Evolutionary conservation across 2,329 filamentous ascomycete genomes (phyloP).

Genomic region (Trichoderma koningii): DNA sequence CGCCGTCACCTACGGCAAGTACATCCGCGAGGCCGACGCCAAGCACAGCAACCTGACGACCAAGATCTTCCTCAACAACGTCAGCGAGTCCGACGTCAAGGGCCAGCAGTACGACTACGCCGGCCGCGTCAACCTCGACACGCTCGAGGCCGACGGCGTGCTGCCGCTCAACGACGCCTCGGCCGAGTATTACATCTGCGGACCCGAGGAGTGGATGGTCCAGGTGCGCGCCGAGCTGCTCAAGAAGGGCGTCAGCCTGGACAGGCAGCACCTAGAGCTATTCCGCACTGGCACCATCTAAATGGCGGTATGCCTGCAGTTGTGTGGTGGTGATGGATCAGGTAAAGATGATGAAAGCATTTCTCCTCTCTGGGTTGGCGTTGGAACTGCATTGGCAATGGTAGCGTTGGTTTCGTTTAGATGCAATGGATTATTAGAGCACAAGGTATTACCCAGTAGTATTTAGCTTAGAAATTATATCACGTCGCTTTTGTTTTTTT

Average conservation of each 20-base stretch:
- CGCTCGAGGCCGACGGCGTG: constrained; percentile 53
- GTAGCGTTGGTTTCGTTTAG: constrained; percentile 1
- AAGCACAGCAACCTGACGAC: constrained; percentile 39
- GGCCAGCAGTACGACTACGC: constrained; percentile 62
- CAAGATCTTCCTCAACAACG: constrained; percentile 60
- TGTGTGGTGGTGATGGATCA: not conserved
- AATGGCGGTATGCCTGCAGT: not conserved
- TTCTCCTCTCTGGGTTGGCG: constrained; percentile 11
- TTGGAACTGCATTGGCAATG: not conserved
- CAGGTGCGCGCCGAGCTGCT: constrained; percentile 56
- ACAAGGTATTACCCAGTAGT: too few species aligned
- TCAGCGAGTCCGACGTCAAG: constrained; percentile 45
- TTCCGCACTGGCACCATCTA: constrained; percentile 58
- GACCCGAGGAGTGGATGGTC: constrained; percentile 70
- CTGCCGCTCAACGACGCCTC: constrained; percentile 57
- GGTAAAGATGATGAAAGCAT: not conserved
- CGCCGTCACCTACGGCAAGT: constrained; percentile 58
- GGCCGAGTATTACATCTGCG: constrained; percentile 72
- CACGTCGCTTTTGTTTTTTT: not conserved
- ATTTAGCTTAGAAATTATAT: too few species aligned
- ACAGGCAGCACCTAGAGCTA: constrained; percentile 66
- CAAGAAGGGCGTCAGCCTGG: constrained; percentile 56
- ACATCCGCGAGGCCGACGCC: constrained; percentile 50
- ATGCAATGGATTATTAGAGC: too few species aligned
- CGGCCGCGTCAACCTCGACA: constrained; percentile 60